phyloP scores from a whole-genome alignment of 1,284 basidiomycete species.

The Malassezia slooffiae region DNA sequence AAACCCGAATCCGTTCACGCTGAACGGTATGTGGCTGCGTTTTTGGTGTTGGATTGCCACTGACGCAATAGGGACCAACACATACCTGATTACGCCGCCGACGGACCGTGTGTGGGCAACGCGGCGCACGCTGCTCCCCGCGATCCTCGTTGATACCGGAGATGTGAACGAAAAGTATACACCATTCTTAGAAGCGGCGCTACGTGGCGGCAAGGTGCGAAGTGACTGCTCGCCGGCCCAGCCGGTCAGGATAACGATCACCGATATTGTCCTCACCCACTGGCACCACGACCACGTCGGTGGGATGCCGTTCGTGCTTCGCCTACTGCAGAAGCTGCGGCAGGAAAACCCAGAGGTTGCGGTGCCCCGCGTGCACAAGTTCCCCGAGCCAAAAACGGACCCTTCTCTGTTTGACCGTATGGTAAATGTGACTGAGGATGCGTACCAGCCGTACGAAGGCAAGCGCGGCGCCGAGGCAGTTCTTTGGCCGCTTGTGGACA shows the following conservation, averaged over 20 bases:
- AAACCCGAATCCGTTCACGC: slow-evolving; percentile 82
- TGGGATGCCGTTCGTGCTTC: slow-evolving; percentile 64
- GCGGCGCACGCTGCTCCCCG: slow-evolving; percentile 52
- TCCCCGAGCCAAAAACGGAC: slow-evolving; percentile 33
- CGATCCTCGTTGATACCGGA: slow-evolving; percentile 77
- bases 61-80: slow-evolving; percentile 62
- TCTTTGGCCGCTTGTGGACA: slow-evolving; percentile 15
- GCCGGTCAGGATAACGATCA: slow-evolving; percentile 22
- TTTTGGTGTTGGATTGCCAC: background rate
- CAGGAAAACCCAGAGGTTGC: slow-evolving; percentile 24
- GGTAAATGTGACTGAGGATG: slow-evolving; percentile 64
- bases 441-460: slow-evolving; percentile 51
- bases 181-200: slow-evolving; percentile 56
- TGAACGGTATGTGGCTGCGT: slow-evolving; percentile 69
- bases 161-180: slow-evolving; percentile 64
- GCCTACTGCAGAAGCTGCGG: slow-evolving; percentile 53
- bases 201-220: slow-evolving; percentile 42
- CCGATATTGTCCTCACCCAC: slow-evolving; percentile 62
- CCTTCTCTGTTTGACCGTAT: slow-evolving; percentile 76
- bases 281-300: slow-evolving; percentile 77
- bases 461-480: slow-evolving; percentile 19
- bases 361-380: slow-evolving; percentile 50
- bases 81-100: slow-evolving; percentile 59
- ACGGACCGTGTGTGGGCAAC: slow-evolving; percentile 26
- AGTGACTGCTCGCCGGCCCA: slow-evolving; percentile 20